Base-by-base conservation (phyloP, 768 basidiomycete species). In the Boletus rufocinnamomeus region DNA sequence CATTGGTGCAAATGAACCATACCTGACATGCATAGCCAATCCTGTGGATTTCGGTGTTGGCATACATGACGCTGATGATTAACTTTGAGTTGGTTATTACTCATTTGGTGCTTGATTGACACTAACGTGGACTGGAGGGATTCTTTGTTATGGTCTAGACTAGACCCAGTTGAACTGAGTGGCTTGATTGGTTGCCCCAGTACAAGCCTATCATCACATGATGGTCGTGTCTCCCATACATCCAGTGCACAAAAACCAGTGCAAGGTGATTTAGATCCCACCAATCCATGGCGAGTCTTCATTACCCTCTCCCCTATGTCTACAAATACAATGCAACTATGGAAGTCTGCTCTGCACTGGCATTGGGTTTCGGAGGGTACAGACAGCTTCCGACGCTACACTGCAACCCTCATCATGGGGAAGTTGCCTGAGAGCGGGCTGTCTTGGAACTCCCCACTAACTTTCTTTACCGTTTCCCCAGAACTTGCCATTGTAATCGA, bases 401-500 rank as follows among this genome's bases (percentile, higher is more conserved):
- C 32, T 11, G 16, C n/a, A 21, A n/a, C 3, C 13, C 17, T 46
- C 49, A 34, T 38, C 17, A 19, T 13, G 17, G 44, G 27, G 6
- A 16, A 14, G 23, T 25, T 40, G 46, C 16, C 44, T n/a, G 21
- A 59, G 14, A 1, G n/a, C 14, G 10, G 27, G 17, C 35, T 11
- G 10, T 34, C 37, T 5, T 25, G 32, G 30, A 21, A 21, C 2
- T 40, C 57, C 19, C 13, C 23, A 8, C 41, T 40, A 3, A 25
- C 30, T 28, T n/a, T 32, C 41, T 38, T 52, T 4, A 2, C 8
- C 37, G 3, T 16, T 6, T 61, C 58, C 21, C n/a, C 46, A 6
- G 58, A 53, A n/a, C 50, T 17, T 5, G 50, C 38, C 37, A 35
- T 11, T 16, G 58, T 60, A 2, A 53, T 5, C n/a, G 50, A 61